Evolutionary conservation across 805 yeast species (phyloP).

Genomic region (Wickerhamomyces hampshirensis): DNA sequence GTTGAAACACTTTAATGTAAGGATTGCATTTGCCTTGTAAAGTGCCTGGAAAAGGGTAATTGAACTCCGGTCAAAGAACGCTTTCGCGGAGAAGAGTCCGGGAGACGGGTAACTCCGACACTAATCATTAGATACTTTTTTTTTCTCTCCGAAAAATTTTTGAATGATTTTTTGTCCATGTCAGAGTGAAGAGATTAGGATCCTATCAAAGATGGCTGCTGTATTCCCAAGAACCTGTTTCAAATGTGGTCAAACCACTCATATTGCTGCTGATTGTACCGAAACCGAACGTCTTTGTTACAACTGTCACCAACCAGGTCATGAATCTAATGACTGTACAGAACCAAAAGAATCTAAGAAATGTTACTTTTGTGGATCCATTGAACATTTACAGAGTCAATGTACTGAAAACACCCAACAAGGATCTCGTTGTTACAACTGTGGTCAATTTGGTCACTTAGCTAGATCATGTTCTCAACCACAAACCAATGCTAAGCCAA

Average conservation of each 20-base stretch:
- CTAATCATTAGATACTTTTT: too few relatives aligned
- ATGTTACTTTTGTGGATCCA: slow-evolving; percentile 89
- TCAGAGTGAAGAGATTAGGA: neutral
- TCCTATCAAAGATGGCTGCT: slow-evolving; percentile 24
- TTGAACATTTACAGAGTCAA: slow-evolving; percentile 85
- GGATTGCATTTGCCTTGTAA: too few relatives aligned
- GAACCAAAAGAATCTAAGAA: slow-evolving; percentile 87
- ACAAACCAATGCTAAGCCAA: slow-evolving; percentile 19
- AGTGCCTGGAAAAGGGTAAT: too few relatives aligned
- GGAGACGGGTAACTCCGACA: too few relatives aligned
- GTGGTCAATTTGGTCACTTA: slow-evolving; percentile 75
- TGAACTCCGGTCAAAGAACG: too few relatives aligned
- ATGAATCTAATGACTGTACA: slow-evolving; percentile 84
- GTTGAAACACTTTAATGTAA: too few relatives aligned
- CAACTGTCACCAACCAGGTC: slow-evolving; percentile 89
- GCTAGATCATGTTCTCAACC: slow-evolving; percentile 69
- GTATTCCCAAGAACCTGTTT: slow-evolving; percentile 71
- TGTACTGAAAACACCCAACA: slow-evolving; percentile 54
- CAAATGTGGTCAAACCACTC: slow-evolving; percentile 91
- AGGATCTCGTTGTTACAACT: slow-evolving; percentile 75
- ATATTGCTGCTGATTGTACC: slow-evolving; percentile 82
- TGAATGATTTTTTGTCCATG: too few relatives aligned
- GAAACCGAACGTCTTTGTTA: slow-evolving; percentile 85
- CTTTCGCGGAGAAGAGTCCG: too few relatives aligned
- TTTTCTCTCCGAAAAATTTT: too few relatives aligned